Evolutionary conservation across 202 grass and related monocot genomes (phyloP).

Genomic region (Saccharum hybrid): DNA sequence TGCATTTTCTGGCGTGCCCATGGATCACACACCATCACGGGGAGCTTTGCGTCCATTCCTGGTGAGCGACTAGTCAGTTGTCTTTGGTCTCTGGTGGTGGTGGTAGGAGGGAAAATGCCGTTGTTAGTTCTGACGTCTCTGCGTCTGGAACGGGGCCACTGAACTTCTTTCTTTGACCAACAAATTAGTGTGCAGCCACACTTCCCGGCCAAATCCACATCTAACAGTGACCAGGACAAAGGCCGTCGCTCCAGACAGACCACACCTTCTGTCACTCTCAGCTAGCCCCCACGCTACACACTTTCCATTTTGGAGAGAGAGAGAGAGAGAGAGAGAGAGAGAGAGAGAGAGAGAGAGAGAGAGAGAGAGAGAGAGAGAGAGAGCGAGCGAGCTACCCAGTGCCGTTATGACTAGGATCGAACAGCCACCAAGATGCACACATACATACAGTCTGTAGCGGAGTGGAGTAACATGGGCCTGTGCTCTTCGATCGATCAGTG

Average conservation of each 20-base stretch:
- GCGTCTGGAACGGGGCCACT: constrained; percentile 5
- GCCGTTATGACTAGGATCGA: not conserved
- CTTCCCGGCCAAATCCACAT: constrained; percentile 36
- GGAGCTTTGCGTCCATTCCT: not conserved
- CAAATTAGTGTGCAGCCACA: constrained; percentile 15
- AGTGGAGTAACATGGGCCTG: constrained; percentile 23
- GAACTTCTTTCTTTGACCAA: constrained; percentile 36
- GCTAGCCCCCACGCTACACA: constrained; percentile 22
- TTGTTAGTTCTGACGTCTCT: not conserved
- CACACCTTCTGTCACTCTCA: constrained; percentile 31
- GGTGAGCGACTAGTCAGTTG: not conserved
- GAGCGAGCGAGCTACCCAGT: not conserved
- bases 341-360: too few relatives aligned
- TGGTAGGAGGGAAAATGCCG: not conserved
- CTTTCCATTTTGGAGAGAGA: not conserved
- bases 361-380: too few relatives aligned
- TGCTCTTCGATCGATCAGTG: constrained; percentile 1
- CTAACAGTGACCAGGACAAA: constrained; percentile 29
- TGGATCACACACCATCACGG: not conserved
- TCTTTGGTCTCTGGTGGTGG: not conserved
- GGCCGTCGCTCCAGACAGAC: constrained; percentile 1
- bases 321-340: not conserved
- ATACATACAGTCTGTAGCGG: not conserved
- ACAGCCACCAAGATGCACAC: not conserved
- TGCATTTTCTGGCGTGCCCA: not conserved